phyloP scores from a whole-genome alignment of 1,139 yeast genomes.

The Meyerozyma carpophila region DNA sequence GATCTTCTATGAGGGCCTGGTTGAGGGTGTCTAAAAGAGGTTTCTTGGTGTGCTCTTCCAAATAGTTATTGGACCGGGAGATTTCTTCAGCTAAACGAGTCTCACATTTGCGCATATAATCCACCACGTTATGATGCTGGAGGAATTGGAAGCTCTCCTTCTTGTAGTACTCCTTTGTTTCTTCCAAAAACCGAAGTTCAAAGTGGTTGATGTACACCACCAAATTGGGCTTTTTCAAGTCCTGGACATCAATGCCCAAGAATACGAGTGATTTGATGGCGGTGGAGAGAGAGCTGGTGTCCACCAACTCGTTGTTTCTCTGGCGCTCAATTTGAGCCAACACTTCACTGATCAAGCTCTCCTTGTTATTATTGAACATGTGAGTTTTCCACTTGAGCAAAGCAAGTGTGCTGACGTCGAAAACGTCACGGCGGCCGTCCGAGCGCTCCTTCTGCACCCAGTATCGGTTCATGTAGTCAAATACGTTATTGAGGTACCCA shows the following conservation, averaged over 20 bases:
- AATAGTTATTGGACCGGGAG: conserved; percentile 66
- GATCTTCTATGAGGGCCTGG: conserved; percentile 70
- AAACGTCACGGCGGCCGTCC: conserved; percentile 88
- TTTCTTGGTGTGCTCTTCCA: conserved; percentile 83
- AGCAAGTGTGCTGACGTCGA: conserved; percentile 86
- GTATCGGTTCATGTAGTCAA: conserved; percentile 92
- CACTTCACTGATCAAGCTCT: conserved; percentile 60
- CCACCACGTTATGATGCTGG: conserved; percentile 75
- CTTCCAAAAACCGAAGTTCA: conserved; percentile 69
- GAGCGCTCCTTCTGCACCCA: conserved; percentile 97
- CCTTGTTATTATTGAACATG: conserved; percentile 66
- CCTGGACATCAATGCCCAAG: conserved; percentile 73
- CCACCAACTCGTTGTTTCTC: conserved; percentile 73
- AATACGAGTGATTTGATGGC: conserved; percentile 82
- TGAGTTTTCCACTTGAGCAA: conserved; percentile 83
- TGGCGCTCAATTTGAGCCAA: conserved; percentile 72
- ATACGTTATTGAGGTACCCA: conserved; percentile 84
- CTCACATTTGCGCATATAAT: conserved; percentile 85
- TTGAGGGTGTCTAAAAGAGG: conserved; percentile 73
- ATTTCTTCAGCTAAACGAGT: conserved; percentile 78
- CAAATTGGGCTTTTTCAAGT: conserved; percentile 78
- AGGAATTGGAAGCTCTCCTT: conserved; percentile 67
- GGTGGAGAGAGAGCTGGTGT: conserved; percentile 59
- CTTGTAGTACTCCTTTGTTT: conserved; percentile 68
- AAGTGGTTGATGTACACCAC: conserved; percentile 77